Evolutionary conservation across 2,329 filamentous ascomycete species (phyloP), one percentile per base, ranked within the genome.

Genomic region (Venturiaceae sp.): DNA sequence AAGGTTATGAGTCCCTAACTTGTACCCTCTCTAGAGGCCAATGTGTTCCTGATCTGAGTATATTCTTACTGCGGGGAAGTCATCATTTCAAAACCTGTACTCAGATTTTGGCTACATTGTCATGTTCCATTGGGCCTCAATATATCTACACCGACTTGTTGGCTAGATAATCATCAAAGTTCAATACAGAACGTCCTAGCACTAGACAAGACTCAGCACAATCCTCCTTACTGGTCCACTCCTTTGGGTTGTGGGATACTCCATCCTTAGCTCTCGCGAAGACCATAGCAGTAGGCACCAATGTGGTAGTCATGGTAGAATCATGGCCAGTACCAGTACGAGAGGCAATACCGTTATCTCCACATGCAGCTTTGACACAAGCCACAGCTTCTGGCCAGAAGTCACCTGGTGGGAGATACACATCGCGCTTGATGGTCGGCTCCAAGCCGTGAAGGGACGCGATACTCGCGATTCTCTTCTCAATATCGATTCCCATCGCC

Each of bases 241-340:
- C 84, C 44, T 80, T 75, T 2, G 84, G 83, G 64, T 85, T 80
- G 66, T 86, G 83, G 64, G 81, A 84, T 23, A 86, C 70, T 1
- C 83, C 83, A 64, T 83, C 79, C 65, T 75, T 79, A 62, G 82
- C 85, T 5, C 83, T 82, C 19, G 85, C 80, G 63, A 87, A 87
- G 30, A 86, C 82, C 83, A 87, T 86, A 47, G 80, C 79, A 1
- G 83, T 85, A 16, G 83, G 83, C 47, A 80, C 82, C 39, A 74
- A 73, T 62, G 78, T 77, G 44, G 78, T 83, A 5, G 83, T 78
- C 61, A 83, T 83, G 6, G 85, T 82, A 63, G 80, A 84, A 63
- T 74, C 76, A 39, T 74, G 75, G 2, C 75, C 75, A 8, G 64
- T 66, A n/a, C 58, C 63, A 58, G 60, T 65, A 46, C 53, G 57